These are phyloP conservation scores for Boletus insuetus DNA, from an alignment of 768 basidiomycete genomes.

Conservation along the genomic window DNA sequence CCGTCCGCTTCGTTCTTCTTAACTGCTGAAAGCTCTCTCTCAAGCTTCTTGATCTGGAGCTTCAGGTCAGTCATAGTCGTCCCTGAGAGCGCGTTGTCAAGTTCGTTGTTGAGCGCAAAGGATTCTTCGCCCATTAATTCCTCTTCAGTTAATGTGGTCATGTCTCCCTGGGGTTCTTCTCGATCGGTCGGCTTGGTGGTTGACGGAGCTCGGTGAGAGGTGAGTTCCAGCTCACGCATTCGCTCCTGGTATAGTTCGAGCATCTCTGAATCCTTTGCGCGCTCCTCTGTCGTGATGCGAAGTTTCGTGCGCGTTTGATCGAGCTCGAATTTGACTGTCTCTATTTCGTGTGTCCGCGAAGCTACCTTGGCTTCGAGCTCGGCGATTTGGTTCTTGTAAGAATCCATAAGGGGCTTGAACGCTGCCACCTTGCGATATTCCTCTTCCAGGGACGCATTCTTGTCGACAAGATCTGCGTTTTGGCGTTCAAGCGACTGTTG, in stretches of 20 bases:
- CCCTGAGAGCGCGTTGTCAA: slow-evolving; percentile 82
- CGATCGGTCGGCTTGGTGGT: slow-evolving; percentile 24
- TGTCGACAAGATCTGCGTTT: slow-evolving; percentile 88
- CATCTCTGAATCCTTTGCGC: slow-evolving; percentile 76
- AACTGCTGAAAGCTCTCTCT: slow-evolving; percentile 75
- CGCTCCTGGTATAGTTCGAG: slow-evolving; percentile 89
- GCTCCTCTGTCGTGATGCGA: slow-evolving; percentile 66
- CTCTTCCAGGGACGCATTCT: slow-evolving; percentile 88
- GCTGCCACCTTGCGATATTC: slow-evolving; percentile 85
- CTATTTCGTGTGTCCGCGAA: slow-evolving; percentile 63
- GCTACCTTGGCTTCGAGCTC: slow-evolving; percentile 76
- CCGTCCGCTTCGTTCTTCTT: slow-evolving; percentile 74
- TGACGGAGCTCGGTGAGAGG: slow-evolving; percentile 48
- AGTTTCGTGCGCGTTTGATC: slow-evolving; percentile 71
- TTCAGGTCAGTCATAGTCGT: slow-evolving; percentile 92
- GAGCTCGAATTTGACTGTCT: slow-evolving; percentile 70
- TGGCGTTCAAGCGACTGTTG: slow-evolving; percentile 83
- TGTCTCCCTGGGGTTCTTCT: slow-evolving; percentile 15
- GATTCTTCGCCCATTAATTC: slow-evolving; percentile 47
- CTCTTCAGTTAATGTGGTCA: slow-evolving; percentile 41
- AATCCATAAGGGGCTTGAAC: slow-evolving; percentile 88
- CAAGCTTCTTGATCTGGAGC: slow-evolving; percentile 76
- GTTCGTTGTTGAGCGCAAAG: slow-evolving; percentile 75
- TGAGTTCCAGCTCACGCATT: slow-evolving; percentile 81
- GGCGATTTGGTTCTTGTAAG: slow-evolving; percentile 82